Conservation (phyloP, 306 rosid species). For the Trifolium fragiferum region DNA sequence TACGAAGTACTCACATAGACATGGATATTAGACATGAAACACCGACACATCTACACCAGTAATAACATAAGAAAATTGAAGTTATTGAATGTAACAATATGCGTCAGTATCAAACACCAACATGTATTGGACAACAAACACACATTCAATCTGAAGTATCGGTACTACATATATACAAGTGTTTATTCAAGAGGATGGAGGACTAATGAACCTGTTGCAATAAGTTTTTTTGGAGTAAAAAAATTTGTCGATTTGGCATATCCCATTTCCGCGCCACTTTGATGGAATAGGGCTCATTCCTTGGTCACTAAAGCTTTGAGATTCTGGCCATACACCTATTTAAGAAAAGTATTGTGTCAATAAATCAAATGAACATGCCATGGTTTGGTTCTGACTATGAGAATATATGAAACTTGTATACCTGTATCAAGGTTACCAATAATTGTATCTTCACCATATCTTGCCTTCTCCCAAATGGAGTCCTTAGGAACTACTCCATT, state of each 20-base stretch:
- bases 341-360: not conserved
- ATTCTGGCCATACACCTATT: slow-evolving; percentile 83
- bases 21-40: not conserved
- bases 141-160: too few relatives aligned
- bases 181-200: not conserved
- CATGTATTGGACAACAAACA: not conserved
- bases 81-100: not conserved
- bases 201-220: slow-evolving; percentile 61
- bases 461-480: slow-evolving; percentile 67
- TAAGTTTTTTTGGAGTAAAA: not conserved
- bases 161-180: not conserved
- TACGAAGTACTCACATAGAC: not conserved
- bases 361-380: not conserved
- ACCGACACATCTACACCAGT: not conserved
- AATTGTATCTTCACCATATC: slow-evolving; percentile 59
- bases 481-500: slow-evolving; percentile 37
- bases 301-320: slow-evolving; percentile 61
- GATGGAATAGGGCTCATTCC: slow-evolving; percentile 60
- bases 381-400: slow-evolving; percentile 14
- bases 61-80: not conserved
- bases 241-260: slow-evolving; percentile 52
- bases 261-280: slow-evolving; percentile 55
- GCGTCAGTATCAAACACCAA: not conserved
- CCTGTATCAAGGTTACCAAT: slow-evolving; percentile 76
- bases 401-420: slow-evolving; percentile 36